Evolutionary conservation across 2,329 filamentous ascomycete genomes (phyloP).

Genomic region (Ramularia endophylla): DNA sequence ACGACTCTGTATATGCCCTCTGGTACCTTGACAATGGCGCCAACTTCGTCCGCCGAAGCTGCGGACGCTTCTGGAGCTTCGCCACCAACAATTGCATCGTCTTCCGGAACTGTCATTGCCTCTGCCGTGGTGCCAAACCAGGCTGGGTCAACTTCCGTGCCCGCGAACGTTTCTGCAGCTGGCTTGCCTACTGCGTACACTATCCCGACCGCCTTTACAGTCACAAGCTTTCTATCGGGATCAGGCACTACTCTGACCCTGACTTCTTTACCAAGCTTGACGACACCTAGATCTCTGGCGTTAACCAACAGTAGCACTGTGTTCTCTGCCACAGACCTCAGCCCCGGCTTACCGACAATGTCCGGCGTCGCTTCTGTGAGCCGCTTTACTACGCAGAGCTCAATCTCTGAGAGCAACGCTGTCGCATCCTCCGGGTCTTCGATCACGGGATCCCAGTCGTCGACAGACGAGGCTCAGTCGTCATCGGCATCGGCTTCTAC

Average conservation of each 20-base stretch:
- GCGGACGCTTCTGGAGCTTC: no score
- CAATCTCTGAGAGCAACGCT: neutral
- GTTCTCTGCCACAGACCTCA: no score
- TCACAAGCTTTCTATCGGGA: constrained; percentile 13
- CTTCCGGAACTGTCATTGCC: neutral
- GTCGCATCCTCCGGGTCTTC: no score
- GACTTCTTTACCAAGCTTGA: constrained; percentile 3
- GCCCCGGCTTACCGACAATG: no score
- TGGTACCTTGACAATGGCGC: no score
- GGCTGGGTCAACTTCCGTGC: neutral
- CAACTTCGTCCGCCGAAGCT: no score
- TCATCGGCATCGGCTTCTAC: neutral
- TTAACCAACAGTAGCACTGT: no score
- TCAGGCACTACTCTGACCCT: constrained; percentile 11
- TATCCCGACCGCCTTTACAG: constrained; percentile 8
- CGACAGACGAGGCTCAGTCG: neutral
- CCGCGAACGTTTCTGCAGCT: neutral
- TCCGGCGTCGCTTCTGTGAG: constrained; percentile 4
- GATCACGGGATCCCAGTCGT: neutral
- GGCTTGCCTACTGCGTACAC: constrained; percentile 1
- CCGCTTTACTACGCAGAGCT: constrained; percentile 3
- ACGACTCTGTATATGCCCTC: no score
- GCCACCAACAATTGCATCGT: neutral
- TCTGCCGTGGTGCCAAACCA: neutral
- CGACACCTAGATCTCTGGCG: constrained; percentile 10